Percentiles rank a stretch among this genome's conserved stretches.
Conservation (phyloP, 768 basidiomycete species). For the Omphalotus guepiniiformis region DNA sequence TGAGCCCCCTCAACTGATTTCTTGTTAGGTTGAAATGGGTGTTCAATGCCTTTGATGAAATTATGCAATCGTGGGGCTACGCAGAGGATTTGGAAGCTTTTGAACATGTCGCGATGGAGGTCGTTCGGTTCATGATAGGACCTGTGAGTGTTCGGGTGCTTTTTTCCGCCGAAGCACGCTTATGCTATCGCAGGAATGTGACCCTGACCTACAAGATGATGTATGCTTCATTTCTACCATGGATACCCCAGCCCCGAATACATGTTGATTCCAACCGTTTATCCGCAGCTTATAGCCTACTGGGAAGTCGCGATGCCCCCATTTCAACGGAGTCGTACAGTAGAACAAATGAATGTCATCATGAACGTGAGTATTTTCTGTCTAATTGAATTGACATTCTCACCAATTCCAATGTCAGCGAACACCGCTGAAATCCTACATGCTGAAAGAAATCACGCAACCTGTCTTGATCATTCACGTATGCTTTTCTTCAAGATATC, state of each 20-base stretch:
- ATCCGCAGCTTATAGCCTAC: conserved; percentile 53
- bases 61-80: conserved; percentile 58
- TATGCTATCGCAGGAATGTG: conserved; percentile 35
- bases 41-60: conserved; percentile 59
- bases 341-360: conserved; percentile 51
- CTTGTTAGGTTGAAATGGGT: conserved; percentile 49
- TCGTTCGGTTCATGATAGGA: conserved; percentile 51
- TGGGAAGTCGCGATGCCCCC: conserved; percentile 62
- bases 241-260: neutral
- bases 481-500: conserved; percentile 12
- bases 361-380: conserved; percentile 47
- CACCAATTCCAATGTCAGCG: conserved; percentile 37
- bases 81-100: conserved; percentile 63
- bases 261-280: neutral
- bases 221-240: conserved; percentile 32
- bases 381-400: neutral
- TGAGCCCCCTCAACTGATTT: neutral
- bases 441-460: conserved; percentile 49
- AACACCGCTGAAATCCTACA: conserved; percentile 42
- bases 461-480: conserved; percentile 73
- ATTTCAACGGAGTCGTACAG: conserved; percentile 42
- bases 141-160: conserved; percentile 36
- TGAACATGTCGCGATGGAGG: conserved; percentile 62
- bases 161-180: neutral
- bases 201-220: conserved; percentile 59